phyloP scores from a whole-genome alignment of 106 monocot species.

The Dendrobium chrysotoxum region DNA sequence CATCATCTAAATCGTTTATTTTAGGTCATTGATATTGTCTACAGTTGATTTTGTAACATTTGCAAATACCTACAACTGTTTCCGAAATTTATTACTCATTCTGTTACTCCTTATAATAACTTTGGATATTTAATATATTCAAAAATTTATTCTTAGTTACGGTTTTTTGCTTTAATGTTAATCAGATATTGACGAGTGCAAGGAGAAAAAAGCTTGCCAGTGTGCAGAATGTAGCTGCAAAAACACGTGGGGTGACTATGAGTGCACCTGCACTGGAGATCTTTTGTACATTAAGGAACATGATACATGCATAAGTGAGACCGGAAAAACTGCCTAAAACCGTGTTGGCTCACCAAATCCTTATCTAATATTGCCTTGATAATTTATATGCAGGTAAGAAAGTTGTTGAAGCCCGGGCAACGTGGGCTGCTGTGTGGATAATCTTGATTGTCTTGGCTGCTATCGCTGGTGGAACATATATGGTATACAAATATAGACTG shows the following conservation, averaged over 20 bases:
- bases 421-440: constrained; percentile 69
- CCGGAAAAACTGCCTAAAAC: background rate
- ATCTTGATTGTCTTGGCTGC: constrained; percentile 48
- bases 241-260: constrained; percentile 63
- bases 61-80: background rate
- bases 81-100: background rate
- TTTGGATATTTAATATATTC: background rate
- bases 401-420: constrained; percentile 41
- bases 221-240: constrained; percentile 76
- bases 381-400: constrained; percentile 57
- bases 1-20: background rate
- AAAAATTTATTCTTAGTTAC: background rate
- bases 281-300: constrained; percentile 77
- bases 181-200: constrained; percentile 71
- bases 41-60: background rate
- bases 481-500: constrained; percentile 88
- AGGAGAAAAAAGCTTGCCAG: constrained; percentile 67
- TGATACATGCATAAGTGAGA: constrained; percentile 70
- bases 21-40: background rate
- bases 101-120: background rate
- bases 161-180: background rate
- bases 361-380: constrained; percentile 13
- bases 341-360: background rate
- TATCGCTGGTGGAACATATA: constrained; percentile 63
- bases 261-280: constrained; percentile 56